Percentiles rank a stretch among this genome's conserved stretches.
Conservation (phyloP, 1,284 basidiomycete species). For the Kwoniella shivajii region DNA sequence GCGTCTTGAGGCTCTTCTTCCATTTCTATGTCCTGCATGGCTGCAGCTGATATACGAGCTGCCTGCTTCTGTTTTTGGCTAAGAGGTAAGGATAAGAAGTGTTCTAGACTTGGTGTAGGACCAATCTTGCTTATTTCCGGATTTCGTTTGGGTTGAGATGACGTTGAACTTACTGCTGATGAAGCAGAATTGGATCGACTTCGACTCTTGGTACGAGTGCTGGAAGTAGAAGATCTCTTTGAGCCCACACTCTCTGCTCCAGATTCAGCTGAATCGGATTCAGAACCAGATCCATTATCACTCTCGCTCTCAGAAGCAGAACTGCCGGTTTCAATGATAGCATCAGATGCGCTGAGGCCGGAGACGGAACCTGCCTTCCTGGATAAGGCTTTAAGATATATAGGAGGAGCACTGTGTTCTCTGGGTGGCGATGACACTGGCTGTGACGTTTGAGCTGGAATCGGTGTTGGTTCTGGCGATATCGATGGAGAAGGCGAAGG, state of each 20-base stretch:
- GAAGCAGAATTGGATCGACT: slow-evolving; percentile 5
- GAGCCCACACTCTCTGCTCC: slow-evolving; percentile 12
- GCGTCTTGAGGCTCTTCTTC: slow-evolving; percentile 21
- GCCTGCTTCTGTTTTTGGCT: slow-evolving; percentile 26
- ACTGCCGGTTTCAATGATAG: slow-evolving; percentile 44
- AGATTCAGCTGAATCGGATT: slow-evolving; percentile 15
- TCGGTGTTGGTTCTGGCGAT: slow-evolving; percentile 1
- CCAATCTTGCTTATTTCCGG: slow-evolving; percentile 13
- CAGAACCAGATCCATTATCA: slow-evolving; percentile 13
- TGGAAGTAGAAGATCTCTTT: slow-evolving; percentile 1
- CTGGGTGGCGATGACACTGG: neutral
- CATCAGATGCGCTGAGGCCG: slow-evolving; percentile 46
- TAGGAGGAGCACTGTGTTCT: slow-evolving; percentile 21
- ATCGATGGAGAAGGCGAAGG: neutral
- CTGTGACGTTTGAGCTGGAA: neutral
- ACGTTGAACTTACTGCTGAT: slow-evolving; percentile 10
- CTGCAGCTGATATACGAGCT: slow-evolving; percentile 37
- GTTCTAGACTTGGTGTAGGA: slow-evolving; percentile 26
- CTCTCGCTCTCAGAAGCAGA: slow-evolving; percentile 32
- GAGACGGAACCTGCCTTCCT: slow-evolving; percentile 40
- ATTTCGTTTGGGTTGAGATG: neutral
- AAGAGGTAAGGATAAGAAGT: slow-evolving; percentile 36
- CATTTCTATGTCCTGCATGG: slow-evolving; percentile 29
- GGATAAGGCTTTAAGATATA: slow-evolving; percentile 35
- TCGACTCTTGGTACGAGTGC: neutral